Base-by-base conservation (phyloP, 331 rosid genomes). In the Saraca asoca region DNA sequence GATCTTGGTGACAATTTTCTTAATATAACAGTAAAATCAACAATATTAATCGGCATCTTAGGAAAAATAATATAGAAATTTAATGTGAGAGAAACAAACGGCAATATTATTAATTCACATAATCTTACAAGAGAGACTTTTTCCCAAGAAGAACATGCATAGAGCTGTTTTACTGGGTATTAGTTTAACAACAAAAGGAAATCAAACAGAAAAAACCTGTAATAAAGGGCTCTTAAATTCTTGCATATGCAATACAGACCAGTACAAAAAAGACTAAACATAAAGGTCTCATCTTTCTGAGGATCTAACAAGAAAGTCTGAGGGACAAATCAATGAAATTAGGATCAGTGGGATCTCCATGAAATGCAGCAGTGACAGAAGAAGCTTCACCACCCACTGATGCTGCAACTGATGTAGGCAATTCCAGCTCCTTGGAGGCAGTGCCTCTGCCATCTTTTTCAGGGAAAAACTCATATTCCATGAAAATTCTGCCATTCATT, bases 381-480 rank as follows among this genome's bases (percentile, higher is more conserved):
- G 83, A 75, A 79, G 81, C 76, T 81, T 75, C 79, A 55, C 63
- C 72, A 15, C 64, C 78, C 15, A 20, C 69, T 35, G 65, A 46
- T 51, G 48, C 81, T 51, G 82, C 74, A 53, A 61, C 79, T 54
- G 55, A 77, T 78, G 64, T 43, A 31, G 71, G 52, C 45, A 80
- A 75, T 62, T 74, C 70, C 31, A 52, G 58, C 12, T 69, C 88
- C 82, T 86, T 79, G 82, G 74, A 71, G 85, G 24, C 12, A 14
- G 87, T 69, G 87, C 74, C 42, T 38, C 78, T 77, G 49, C 57
- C 72, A 66, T 62, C 76, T 69, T 76, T 77, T 19, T 56, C 85
- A 1, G 89, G 95, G 59, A 93, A 90, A 63, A 93, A 93, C 9
- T 87, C 91, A 54, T 93, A 93, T 57, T 93, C 98, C 95, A 81